Conservation (phyloP, 352 stramenopile genomes). For the Plasmopara muralis region DNA sequence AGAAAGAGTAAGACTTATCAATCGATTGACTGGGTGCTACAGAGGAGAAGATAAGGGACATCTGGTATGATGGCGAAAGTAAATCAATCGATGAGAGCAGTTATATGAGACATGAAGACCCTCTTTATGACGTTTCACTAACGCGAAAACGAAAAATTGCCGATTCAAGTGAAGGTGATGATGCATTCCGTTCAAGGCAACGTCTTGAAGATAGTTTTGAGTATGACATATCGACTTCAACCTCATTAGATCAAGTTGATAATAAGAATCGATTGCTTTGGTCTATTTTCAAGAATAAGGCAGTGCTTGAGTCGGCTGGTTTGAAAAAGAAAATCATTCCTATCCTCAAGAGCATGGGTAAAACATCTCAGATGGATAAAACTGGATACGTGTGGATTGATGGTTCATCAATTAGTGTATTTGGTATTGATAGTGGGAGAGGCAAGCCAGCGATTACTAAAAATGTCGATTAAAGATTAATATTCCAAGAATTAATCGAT, state of each 20-base stretch:
- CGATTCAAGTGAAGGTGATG: neutral
- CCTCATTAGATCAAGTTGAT: neutral
- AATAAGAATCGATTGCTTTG: neutral
- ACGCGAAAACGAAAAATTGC: neutral
- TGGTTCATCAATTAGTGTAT: constrained; percentile 13
- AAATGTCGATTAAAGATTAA: neutral
- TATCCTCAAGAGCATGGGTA: constrained; percentile 13
- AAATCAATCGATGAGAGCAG: neutral
- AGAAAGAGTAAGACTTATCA: neutral
- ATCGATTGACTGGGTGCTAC: neutral
- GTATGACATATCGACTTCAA: neutral
- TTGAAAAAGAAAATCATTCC: constrained; percentile 17
- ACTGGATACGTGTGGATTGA: constrained; percentile 15
- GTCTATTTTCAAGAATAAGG: neutral
- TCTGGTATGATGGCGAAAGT: neutral
- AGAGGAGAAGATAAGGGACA: neutral
- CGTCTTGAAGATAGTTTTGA: neutral
- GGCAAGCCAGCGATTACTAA: constrained; percentile 8
- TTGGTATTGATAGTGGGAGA: constrained; percentile 10
- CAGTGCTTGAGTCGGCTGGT: constrained; percentile 2
- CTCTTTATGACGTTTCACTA: neutral
- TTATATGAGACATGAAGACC: neutral
- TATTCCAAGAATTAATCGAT: neutral
- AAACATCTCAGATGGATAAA: constrained; percentile 13
- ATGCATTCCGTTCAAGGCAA: neutral